These are phyloP conservation scores for Aspergillus intermedius DNA, from an alignment of 2,329 filamentous ascomycete species.

Conservation along the genomic window DNA sequence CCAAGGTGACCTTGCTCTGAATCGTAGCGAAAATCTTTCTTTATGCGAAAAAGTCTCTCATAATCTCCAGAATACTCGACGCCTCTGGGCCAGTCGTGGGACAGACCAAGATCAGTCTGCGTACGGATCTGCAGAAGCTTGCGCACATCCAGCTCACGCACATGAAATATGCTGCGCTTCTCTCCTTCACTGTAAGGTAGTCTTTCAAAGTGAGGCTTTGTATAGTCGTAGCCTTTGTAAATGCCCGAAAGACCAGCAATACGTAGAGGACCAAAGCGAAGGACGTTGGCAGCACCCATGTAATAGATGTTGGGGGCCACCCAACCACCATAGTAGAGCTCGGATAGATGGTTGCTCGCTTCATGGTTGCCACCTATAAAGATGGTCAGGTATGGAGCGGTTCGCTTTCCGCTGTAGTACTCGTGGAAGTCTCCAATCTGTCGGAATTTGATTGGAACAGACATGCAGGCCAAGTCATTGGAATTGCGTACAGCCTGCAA, in stretches of 20 bases:
- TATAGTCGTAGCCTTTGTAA: slow-evolving; percentile 87
- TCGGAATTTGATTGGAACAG: slow-evolving; percentile 82
- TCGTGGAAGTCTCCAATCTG: slow-evolving; percentile 85
- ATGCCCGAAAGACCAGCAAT: slow-evolving; percentile 91
- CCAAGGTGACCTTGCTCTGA: slow-evolving; percentile 69
- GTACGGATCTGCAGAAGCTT: slow-evolving; percentile 79
- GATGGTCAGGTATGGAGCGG: slow-evolving; percentile 80
- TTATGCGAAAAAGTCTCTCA: slow-evolving; percentile 61
- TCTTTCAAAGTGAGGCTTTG: slow-evolving; percentile 74
- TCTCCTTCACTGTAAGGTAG: slow-evolving; percentile 76
- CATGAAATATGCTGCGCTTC: slow-evolving; percentile 77
- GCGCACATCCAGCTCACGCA: slow-evolving; percentile 81
- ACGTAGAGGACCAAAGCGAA: slow-evolving; percentile 74
- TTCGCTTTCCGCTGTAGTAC: slow-evolving; percentile 75
- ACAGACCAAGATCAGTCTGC: slow-evolving; percentile 84
- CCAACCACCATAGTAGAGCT: slow-evolving; percentile 96
- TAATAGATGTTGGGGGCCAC: slow-evolving; percentile 97
- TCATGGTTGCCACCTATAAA: slow-evolving; percentile 96
- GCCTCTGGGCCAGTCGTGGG: slow-evolving; percentile 88
- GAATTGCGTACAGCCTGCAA: slow-evolving; percentile 75
- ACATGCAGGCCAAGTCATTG: slow-evolving; percentile 79
- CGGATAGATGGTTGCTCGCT: slow-evolving; percentile 80
- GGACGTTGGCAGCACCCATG: slow-evolving; percentile 82
- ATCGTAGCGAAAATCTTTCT: slow-evolving; percentile 69
- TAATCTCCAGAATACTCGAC: slow-evolving; percentile 74